phyloP scores from a whole-genome alignment of 495 filamentous ascomycete genomes.

The Alectoria sarmentosa region DNA sequence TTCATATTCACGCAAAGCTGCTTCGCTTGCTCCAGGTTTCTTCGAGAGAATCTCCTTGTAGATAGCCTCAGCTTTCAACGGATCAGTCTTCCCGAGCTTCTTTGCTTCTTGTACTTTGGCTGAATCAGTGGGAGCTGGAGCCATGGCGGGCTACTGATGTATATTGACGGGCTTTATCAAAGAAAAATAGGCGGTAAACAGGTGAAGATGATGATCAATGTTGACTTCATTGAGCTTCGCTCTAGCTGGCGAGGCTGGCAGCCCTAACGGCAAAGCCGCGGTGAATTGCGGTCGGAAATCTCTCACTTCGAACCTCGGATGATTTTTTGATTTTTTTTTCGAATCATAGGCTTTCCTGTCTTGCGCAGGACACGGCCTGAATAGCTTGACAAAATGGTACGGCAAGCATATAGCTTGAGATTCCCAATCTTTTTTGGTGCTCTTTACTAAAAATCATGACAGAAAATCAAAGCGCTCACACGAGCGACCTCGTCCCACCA shows the following conservation, averaged over 20 bases:
- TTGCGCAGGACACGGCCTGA: not conserved
- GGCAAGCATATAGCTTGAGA: not conserved
- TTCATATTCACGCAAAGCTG: constrained; percentile 83
- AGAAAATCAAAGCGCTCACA: constrained; percentile 93
- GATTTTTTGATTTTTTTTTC: not conserved
- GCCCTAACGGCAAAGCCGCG: constrained; percentile 14
- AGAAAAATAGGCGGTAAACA: not conserved
- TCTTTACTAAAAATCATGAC: not conserved
- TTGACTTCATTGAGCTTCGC: constrained; percentile 5
- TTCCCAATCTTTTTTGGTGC: no score
- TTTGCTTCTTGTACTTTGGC: constrained; percentile 76
- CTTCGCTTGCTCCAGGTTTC: constrained; percentile 74
- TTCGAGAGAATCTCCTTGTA: constrained; percentile 86
- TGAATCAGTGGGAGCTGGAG: constrained; percentile 42
- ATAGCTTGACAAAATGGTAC: constrained; percentile 17
- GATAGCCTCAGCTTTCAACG: constrained; percentile 68
- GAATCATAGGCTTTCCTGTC: not conserved
- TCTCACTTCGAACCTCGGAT: not conserved
- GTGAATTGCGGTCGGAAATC: not conserved
- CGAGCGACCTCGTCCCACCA: constrained; percentile 70
- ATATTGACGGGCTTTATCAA: not conserved
- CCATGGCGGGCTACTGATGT: constrained; percentile 35
- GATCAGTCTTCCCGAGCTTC: constrained; percentile 69
- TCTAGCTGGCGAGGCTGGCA: not conserved
- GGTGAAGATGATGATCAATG: not conserved